Base-by-base conservation (phyloP, 345 rosid species). In the Sisymbrium altissimum region DNA sequence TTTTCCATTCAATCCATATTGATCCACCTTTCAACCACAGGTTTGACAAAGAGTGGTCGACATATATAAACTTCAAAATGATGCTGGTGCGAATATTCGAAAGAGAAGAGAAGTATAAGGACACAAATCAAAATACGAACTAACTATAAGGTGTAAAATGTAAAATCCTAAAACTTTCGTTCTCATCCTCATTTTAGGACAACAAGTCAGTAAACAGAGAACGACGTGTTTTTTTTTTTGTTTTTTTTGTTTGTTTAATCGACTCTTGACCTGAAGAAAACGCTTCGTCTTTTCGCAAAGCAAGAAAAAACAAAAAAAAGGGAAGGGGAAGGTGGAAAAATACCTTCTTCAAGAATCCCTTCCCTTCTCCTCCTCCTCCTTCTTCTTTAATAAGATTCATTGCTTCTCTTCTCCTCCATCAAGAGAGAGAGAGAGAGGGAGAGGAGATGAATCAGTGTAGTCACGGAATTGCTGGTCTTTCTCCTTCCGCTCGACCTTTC, bases 381-480 rank as follows among this genome's bases (percentile, higher is more conserved):
- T 8, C 55, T 73, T 64, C 46, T 43, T 29, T 19, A 38, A 39
- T 39, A 64, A 52, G 54, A 43, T 64, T 33, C 65, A 44, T 17
- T 3, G 5, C 17, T 45, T 50, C 19, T 19, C 36, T 32, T 68
- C 29, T 41, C 27, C 32, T 54, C 27, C 68, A 66, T 49, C 59
- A 0, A 50, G 27, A 59, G 18, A 53, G 1, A 17, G 9, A 11
- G 18, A 64, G 15, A 13, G 19, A 40, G 12, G 25, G 10, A 25
- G 40, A 68, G 43, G 21, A 38, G 62, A 83, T 77, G 81, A 68
- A 69, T 64, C 79, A 61, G 39, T 62, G 33, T 66, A 56, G 12
- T 13, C 68, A 30, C 19, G 70, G 50, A 55, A 45, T 71, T 35
- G 52, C 8, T 14, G 68, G 85, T 77, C 75, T 86, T 70, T 70